Conservation (phyloP, 2,329 filamentous ascomycete genomes). For the Helminthosporium solani region DNA sequence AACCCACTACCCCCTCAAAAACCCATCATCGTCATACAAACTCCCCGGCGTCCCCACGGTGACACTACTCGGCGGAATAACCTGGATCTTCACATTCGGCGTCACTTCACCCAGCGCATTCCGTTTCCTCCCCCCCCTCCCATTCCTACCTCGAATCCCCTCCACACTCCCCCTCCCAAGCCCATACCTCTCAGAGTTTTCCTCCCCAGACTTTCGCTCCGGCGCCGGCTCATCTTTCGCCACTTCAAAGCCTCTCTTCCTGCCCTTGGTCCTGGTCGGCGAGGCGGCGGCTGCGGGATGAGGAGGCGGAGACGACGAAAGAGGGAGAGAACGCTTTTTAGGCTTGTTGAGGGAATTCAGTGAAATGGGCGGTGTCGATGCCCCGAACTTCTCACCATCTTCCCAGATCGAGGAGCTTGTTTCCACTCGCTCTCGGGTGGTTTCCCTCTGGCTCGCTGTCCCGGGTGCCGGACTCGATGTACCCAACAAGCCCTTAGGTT, state of each 20-base stretch:
- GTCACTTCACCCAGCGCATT: conserved; percentile 20
- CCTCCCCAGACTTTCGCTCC: conserved; percentile 1
- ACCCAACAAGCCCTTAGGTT: background rate
- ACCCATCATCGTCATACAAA: conserved; percentile 39
- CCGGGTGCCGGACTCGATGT: background rate
- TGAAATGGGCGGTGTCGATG: conserved; percentile 17
- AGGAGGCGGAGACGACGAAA: conserved; percentile 15
- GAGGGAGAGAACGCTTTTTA: conserved; percentile 11
- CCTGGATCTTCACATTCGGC: conserved; percentile 28
- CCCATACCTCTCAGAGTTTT: background rate
- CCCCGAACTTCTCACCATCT: conserved; percentile 35
- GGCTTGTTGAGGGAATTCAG: conserved; percentile 18
- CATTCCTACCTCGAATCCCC: background rate
- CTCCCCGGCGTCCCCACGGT: conserved; percentile 27
- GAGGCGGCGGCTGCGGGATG: background rate
- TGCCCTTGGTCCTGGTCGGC: background rate
- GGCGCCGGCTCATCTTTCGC: conserved; percentile 18
- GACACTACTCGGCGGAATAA: conserved; percentile 20
- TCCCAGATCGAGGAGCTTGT: conserved; percentile 32
- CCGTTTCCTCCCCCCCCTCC: conserved; percentile 17
- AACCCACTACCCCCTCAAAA: conserved; percentile 19
- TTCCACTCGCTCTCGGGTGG: background rate
- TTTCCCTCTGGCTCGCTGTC: background rate
- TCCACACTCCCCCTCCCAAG: background rate
- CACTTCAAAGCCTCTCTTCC: conserved; percentile 25